Percentiles rank a stretch among this genome's conserved stretches.
phyloP scores from a whole-genome alignment of 139 green algal genomes.

The Closterium sp. region DNA sequence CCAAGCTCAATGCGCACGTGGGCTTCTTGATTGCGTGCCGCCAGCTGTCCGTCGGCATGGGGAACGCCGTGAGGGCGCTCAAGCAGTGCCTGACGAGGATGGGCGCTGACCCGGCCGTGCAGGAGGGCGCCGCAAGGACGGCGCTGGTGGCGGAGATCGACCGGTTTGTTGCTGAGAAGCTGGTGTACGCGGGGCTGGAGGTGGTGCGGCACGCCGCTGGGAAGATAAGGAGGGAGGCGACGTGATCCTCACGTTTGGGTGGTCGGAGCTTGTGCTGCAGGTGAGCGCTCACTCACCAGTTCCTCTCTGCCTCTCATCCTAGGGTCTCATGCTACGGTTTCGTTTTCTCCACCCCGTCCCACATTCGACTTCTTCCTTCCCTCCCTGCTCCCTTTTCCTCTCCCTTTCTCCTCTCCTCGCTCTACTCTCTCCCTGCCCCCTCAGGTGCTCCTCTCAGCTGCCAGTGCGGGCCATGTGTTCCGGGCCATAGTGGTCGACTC shows the following conservation, averaged over 20 bases:
- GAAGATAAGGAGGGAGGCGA: constrained; percentile 82
- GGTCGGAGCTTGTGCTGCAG: constrained; percentile 67
- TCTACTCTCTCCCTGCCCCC: not conserved
- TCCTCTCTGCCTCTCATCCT: no score
- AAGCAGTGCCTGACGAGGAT: constrained; percentile 63
- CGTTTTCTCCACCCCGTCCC: no score
- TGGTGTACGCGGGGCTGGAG: constrained; percentile 65
- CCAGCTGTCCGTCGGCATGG: constrained; percentile 81
- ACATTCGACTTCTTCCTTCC: not conserved
- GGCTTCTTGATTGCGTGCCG: constrained; percentile 85
- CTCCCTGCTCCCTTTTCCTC: not conserved
- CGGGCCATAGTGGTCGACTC: constrained; percentile 77
- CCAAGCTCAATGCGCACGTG: constrained; percentile 74
- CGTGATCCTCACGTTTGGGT: constrained; percentile 84
- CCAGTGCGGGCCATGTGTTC: constrained; percentile 53
- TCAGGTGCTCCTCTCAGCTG: constrained; percentile 15
- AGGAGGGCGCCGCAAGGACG: constrained; percentile 64
- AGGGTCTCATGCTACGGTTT: no score
- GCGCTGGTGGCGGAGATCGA: constrained; percentile 57
- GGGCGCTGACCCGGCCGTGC: constrained; percentile 10
- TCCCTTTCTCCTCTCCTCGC: not conserved
- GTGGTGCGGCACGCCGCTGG: constrained; percentile 68
- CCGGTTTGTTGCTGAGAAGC: constrained; percentile 56
- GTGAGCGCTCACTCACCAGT: no score
- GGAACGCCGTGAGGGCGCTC: constrained; percentile 85